A percentile compares a stretch with the other conserved stretches of the same genome.
These are phyloP conservation scores for Solanum aculeatissimum DNA, from an alignment of 305 asterid species.

Conservation along the genomic window DNA sequence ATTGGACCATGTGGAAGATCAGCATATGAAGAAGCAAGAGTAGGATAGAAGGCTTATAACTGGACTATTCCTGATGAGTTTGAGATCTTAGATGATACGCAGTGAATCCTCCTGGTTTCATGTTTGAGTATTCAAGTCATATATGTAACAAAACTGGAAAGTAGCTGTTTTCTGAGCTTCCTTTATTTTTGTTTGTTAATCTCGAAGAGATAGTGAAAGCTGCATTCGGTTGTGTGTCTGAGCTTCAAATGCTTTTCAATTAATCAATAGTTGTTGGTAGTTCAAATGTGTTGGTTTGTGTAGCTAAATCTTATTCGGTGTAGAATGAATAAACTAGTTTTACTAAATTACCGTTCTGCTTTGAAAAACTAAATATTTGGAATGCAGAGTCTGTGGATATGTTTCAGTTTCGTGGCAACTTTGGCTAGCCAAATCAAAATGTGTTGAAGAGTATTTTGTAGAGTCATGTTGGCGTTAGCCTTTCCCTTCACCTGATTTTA, in stretches of 20 bases:
- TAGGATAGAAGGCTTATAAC: not conserved
- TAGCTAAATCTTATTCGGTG: not conserved
- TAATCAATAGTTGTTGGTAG: not conserved
- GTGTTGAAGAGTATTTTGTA: not conserved
- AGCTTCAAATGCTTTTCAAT: not conserved
- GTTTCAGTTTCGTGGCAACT: not conserved
- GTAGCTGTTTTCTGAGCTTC: not conserved
- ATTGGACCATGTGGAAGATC: not conserved
- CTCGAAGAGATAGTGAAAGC: not conserved
- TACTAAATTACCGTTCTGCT: not conserved
- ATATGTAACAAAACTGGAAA: not conserved
- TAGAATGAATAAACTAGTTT: not conserved
- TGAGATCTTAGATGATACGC: not conserved
- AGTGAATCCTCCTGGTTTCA: not conserved
- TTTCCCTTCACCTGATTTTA: not conserved
- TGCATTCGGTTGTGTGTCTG: not conserved
- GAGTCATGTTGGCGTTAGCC: not conserved
- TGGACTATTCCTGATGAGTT: not conserved
- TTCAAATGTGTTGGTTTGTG: not conserved
- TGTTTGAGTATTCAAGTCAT: not conserved
- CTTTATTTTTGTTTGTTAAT: not conserved
- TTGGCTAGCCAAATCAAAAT: not conserved
- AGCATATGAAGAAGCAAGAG: not conserved
- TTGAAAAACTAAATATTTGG: not conserved
- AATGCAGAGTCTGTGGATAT: not conserved